A percentile compares a stretch with the other conserved stretches of the same genome.
These are phyloP conservation scores for Cladophialophora chaetospira DNA, from an alignment of 2,329 filamentous ascomycete species.

Conservation along the genomic window DNA sequence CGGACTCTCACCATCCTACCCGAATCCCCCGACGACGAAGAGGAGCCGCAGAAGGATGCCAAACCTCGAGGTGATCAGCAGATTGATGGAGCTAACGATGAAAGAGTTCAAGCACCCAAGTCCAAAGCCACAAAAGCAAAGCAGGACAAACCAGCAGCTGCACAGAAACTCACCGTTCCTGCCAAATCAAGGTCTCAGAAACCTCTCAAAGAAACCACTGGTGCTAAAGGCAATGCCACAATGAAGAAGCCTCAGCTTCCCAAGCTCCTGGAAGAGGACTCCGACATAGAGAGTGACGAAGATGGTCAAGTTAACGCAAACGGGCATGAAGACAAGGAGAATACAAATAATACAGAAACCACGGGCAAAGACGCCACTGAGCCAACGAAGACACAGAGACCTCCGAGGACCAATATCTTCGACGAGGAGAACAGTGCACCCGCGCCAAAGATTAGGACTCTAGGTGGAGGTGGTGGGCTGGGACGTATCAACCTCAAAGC, in stretches of 20 bases:
- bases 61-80: conserved; percentile 13
- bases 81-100: conserved; percentile 21
- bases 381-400: conserved; percentile 67
- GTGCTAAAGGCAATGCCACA: conserved; percentile 39
- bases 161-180: conserved; percentile 1
- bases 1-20: conserved; percentile 64
- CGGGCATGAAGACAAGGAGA: conserved; percentile 21
- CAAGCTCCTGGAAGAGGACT: conserved; percentile 36
- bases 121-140: conserved; percentile 13
- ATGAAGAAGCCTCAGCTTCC: conserved; percentile 32
- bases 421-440: conserved; percentile 69
- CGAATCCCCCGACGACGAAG: conserved; percentile 39
- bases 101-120: conserved; percentile 5
- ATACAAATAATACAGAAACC: conserved; percentile 24
- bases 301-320: not conserved
- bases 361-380: conserved; percentile 35
- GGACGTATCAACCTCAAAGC: conserved; percentile 32
- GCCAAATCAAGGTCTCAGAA: conserved; percentile 14
- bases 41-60: conserved; percentile 35
- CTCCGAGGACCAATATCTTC: conserved; percentile 65
- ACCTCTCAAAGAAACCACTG: conserved; percentile 45
- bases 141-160: conserved; percentile 13
- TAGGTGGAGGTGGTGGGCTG: conserved; percentile 30
- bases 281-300: conserved; percentile 17
- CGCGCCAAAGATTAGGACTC: conserved; percentile 36